Evolutionary conservation across 2,329 filamentous ascomycete genomes (phyloP), one percentile per base, ranked within the genome.

Genomic region (Colletotrichum sansevieriae): DNA sequence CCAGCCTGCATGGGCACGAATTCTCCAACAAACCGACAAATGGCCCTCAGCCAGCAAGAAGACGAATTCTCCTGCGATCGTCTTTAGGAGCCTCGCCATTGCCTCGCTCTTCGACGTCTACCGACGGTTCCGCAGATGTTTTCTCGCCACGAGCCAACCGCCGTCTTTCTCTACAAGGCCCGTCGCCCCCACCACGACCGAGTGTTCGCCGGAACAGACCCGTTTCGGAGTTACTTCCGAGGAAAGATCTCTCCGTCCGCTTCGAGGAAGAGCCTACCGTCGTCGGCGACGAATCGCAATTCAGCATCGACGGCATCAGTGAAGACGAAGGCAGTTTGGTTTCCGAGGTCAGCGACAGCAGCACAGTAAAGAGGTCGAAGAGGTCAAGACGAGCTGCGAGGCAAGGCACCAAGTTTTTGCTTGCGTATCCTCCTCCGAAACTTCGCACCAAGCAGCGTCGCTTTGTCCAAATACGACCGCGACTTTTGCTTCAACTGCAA

Each of bases 401-500:
- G 68, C 85, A 84, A 59, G 90, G 87, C 75, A 92, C 90, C 2
- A 85, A 83, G 7, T 94, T 87, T 76, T 83, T 88, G 61, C 83
- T 94, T 46, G 92, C 91, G 49, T 90, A 91, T 71, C 91, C 92
- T 0, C 83, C 91, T 67, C 83, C 91, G 71, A 82, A 85, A 74
- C 76, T 87, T 70, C 80, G 85, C 71, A 82, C 84, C 74, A 86
- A 90, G 74, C 91, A 91, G 75, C 84, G 91, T 25, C 85, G 91
- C 70, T 82, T 93, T 41, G 83, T 91, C 13, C 88, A 91, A 73
- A 83, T 92, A 35, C 87, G 91, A 15, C 91, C 92, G 11, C 88
- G 88, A 60, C 80, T 94, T 18, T 80, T 94, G 6, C 83, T 95
- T 6, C 92, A 95, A 77, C 81, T 95, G 15, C 92, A 94, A 74